These are phyloP conservation scores for Phialocephala sp. DNA, from an alignment of 2,329 filamentous ascomycete species.

Conservation along the genomic window DNA sequence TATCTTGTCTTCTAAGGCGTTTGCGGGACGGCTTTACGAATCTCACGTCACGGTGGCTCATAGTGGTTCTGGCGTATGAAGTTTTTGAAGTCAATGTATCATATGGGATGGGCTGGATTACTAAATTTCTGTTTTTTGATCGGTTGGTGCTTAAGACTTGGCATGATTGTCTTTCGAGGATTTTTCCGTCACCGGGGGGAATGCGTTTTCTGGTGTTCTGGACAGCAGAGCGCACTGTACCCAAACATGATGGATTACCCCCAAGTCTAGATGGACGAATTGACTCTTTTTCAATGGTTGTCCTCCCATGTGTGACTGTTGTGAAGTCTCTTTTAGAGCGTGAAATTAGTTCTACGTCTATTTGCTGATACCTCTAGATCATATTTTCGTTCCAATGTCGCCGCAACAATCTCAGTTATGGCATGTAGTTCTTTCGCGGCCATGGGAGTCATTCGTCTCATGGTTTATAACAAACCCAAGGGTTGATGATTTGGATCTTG, in stretches of 20 bases:
- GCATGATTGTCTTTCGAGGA: background rate
- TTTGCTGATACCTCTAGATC: too few relatives aligned
- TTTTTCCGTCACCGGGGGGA: background rate
- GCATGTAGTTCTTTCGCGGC: too few relatives aligned
- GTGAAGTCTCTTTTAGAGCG: too few relatives aligned
- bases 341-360: too few relatives aligned
- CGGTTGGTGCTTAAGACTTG: background rate
- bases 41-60: slow-evolving; percentile 4
- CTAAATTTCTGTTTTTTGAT: background rate
- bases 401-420: too few relatives aligned
- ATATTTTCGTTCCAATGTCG: too few relatives aligned
- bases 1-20: background rate
- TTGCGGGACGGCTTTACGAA: slow-evolving; percentile 1
- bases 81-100: background rate
- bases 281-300: background rate
- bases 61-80: background rate
- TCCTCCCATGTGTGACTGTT: background rate
- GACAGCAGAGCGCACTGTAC: background rate
- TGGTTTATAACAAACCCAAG: too few relatives aligned
- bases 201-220: background rate
- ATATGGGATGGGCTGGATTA: slow-evolving; percentile 2
- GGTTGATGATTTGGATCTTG: too few relatives aligned
- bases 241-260: background rate
- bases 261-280: background rate
- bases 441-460: too few relatives aligned